Conservation (phyloP, 2,329 filamentous ascomycete genomes). For the Dactylellina sp. region DNA sequence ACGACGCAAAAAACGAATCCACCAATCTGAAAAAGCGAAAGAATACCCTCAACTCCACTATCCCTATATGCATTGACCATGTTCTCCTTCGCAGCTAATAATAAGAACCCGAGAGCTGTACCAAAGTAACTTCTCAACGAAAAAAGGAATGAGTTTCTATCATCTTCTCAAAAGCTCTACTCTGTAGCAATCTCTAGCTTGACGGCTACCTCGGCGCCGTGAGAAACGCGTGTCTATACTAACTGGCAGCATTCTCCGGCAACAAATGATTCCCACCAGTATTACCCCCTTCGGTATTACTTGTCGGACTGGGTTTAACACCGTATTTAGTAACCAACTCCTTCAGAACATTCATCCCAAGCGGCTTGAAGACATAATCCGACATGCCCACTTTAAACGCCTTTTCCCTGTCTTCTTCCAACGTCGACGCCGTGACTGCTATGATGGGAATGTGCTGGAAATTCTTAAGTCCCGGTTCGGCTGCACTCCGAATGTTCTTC, state of each 20-base stretch:
- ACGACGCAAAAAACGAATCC: not conserved
- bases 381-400: conserved; percentile 59
- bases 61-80: conserved; percentile 21
- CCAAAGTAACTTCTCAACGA: not conserved
- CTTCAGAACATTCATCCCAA: conserved; percentile 57
- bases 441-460: conserved; percentile 59
- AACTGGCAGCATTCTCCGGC: conserved; percentile 36
- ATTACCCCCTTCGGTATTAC: conserved; percentile 12
- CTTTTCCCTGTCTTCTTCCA: conserved; percentile 58
- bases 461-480: conserved; percentile 52
- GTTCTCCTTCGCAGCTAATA: not conserved
- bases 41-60: conserved; percentile 5
- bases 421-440: conserved; percentile 58
- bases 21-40: not conserved
- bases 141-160: not conserved
- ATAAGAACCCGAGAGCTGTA: not conserved
- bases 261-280: not conserved
- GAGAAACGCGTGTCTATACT: conserved; percentile 49
- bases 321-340: conserved; percentile 56
- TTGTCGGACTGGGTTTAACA: conserved; percentile 11
- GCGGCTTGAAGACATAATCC: conserved; percentile 59
- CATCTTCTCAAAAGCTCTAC: not conserved
- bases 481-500: conserved; percentile 57
- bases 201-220: conserved; percentile 25
- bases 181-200: not conserved